Conservation (phyloP, 768 basidiomycete species). For the Auricularia sp. region DNA sequence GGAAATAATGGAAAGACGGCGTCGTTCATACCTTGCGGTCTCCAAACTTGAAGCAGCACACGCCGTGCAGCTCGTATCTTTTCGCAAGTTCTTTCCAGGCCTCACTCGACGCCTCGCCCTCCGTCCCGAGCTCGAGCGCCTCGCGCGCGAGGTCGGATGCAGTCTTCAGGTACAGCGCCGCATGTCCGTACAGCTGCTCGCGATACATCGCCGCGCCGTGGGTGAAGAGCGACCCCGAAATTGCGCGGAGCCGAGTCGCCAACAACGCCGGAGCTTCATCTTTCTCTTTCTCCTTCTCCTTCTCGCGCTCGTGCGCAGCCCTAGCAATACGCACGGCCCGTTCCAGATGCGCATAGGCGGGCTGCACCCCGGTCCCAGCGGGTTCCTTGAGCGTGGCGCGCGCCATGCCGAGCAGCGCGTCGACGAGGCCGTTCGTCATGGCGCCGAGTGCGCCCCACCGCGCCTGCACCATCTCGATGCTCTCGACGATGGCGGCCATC, state of each 20-base stretch:
- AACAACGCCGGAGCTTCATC: neutral
- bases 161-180: neutral
- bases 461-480: neutral
- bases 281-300: neutral
- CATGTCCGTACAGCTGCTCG: neutral
- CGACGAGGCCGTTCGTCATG: neutral
- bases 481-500: neutral
- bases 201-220: neutral
- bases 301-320: neutral
- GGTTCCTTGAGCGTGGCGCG: neutral
- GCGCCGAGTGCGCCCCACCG: neutral
- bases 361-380: neutral
- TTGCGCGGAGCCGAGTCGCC: neutral
- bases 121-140: constrained; percentile 9
- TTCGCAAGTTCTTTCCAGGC: constrained; percentile 56
- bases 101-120: constrained; percentile 39
- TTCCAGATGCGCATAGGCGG: neutral
- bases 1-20: too few species aligned
- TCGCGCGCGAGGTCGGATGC: neutral
- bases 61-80: constrained; percentile 73
- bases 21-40: constrained; percentile 49
- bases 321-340: neutral
- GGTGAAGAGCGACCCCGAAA: neutral
- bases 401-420: neutral
- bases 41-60: constrained; percentile 67